Base-by-base conservation (phyloP, 2,329 filamentous ascomycete genomes). In the Acrodontium crateriforme region DNA sequence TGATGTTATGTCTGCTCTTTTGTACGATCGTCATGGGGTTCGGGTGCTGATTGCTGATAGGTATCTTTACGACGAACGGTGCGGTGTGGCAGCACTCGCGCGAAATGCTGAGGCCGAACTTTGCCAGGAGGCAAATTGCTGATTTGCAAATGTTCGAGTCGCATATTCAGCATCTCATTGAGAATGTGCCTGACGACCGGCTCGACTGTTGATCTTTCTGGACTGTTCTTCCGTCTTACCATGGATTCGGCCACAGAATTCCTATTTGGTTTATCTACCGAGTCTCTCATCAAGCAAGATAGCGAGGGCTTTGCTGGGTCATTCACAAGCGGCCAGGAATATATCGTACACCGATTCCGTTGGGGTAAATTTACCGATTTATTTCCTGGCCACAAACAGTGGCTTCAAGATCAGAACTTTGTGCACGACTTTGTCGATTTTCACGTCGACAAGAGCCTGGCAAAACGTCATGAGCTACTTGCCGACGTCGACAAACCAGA, bases 161-260 rank as follows among this genome's bases (percentile, higher is more conserved):
- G 3, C 72, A 78, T 52, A 58, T 76, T 10, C 50, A 59, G 17
- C 57, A 65, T 15, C 54, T 82, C 31, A 57, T 79, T 15, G 55
- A 60, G n/a, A 61, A 63, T 13, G 61, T 82, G 6, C 71, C 72
- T n/a, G 0, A 47, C 47, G 0, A 55, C 68, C 32, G 63, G 73
- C 13, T 35, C 36, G 4, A 41, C 38, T 7, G 61, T 78, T 7
- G 68, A 79, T 39, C 54, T 79, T 16, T 68, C 71, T 40, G 62
- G 67, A 8, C 51, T 76, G 6, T 74, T 78, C 44, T 78, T 78
- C 43, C 62, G 65, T 29, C 61, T 78, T 44, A 77, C 74, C 0
- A 59, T 80, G 11, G 74, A 80, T 35, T 68, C 71, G 0, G 71
- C 74, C 0, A 79, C 74, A 0, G 71, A 75, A 24, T 77, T 80